phyloP scores from a whole-genome alignment of 1,139 yeast species.

The Blastobotrys buckinghamii region DNA sequence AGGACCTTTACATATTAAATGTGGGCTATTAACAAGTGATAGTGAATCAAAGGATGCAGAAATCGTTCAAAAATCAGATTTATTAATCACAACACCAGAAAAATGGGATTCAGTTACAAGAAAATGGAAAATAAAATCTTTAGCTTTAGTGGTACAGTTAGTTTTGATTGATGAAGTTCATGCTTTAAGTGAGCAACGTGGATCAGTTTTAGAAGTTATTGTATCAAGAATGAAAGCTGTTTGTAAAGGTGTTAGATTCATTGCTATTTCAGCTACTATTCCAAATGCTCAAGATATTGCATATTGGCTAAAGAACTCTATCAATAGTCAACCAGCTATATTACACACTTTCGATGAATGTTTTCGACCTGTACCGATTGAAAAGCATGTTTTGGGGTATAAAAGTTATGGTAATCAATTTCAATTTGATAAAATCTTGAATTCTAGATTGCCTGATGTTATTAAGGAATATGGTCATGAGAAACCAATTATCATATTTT shows the following conservation, averaged over 20 bases:
- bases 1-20: neutral
- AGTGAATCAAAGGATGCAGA: neutral
- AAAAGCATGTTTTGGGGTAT: conserved; percentile 83
- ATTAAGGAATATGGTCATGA: neutral
- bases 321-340: conserved; percentile 61
- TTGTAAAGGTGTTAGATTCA: conserved; percentile 1
- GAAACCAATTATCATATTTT: conserved; percentile 7
- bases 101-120: conserved; percentile 7
- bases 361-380: conserved; percentile 89
- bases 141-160: neutral
- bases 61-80: neutral
- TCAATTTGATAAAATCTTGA: conserved; percentile 7
- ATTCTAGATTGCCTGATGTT: neutral
- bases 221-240: conserved; percentile 6
- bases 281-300: conserved; percentile 7
- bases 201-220: conserved; percentile 5
- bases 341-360: conserved; percentile 61
- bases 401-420: conserved; percentile 42
- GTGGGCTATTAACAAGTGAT: conserved; percentile 6
- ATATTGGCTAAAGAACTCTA: conserved; percentile 43
- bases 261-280: conserved; percentile 4
- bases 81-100: conserved; percentile 7
- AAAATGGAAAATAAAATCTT: conserved; percentile 2
- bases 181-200: conserved; percentile 1
- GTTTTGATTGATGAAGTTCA: conserved; percentile 9